These are phyloP conservation scores for Pelagophyceae sp. DNA, from an alignment of 352 stramenopile species.

Conservation along the genomic window DNA sequence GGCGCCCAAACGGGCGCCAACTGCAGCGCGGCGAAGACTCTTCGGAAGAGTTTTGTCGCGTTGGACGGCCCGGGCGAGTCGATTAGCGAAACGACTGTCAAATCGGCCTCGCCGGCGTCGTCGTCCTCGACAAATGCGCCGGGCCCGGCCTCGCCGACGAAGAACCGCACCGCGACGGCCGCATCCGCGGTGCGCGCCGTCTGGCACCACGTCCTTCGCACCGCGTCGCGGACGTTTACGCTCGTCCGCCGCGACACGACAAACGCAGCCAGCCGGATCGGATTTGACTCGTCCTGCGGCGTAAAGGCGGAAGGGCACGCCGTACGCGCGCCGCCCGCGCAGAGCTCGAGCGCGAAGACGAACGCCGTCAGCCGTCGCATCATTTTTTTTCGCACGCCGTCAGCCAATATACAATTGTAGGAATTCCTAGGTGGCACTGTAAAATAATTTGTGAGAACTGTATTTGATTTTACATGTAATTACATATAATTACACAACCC, in stretches of 20 bases:
- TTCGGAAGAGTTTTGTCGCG: no score
- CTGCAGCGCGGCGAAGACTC: background rate
- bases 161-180: background rate
- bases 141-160: background rate
- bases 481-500: no score
- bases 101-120: background rate
- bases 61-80: background rate
- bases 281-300: no score
- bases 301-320: no score
- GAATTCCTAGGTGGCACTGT: no score
- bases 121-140: background rate
- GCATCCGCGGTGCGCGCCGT: background rate
- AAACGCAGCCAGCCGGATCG: background rate
- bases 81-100: background rate
- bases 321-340: no score
- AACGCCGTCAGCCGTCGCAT: no score
- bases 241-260: background rate
- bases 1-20: background rate
- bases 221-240: conserved; percentile 8
- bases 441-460: no score
- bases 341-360: no score
- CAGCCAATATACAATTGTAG: no score
- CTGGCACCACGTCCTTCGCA: conserved; percentile 1
- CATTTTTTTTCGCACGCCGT: no score
- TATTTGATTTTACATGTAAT: no score